phyloP scores from a whole-genome alignment of 495 filamentous ascomycete genomes.

The Penicillium desertorum region DNA sequence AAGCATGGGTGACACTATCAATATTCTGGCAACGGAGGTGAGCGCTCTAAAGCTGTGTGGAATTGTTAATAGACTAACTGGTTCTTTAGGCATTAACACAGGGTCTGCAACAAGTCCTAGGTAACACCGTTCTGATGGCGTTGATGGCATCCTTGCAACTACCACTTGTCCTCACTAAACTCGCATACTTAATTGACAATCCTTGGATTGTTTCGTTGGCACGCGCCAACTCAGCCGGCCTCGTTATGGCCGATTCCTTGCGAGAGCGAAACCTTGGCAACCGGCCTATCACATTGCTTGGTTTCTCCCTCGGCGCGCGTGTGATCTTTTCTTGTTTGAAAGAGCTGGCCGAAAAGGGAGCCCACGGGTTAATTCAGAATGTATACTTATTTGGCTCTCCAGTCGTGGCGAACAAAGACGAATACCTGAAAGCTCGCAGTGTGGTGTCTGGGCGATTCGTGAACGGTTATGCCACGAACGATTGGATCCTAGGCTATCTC shows the following conservation, averaged over 20 bases:
- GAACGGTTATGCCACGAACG: slow-evolving; percentile 90
- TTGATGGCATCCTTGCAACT: slow-evolving; percentile 94
- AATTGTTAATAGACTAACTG: slow-evolving; percentile 10
- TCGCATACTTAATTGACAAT: slow-evolving; percentile 96
- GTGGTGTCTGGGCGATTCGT: slow-evolving; percentile 89
- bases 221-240: slow-evolving; percentile 79
- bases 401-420: slow-evolving; percentile 87
- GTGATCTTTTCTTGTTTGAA: slow-evolving; percentile 91
- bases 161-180: slow-evolving; percentile 88
- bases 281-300: slow-evolving; percentile 90
- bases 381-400: slow-evolving; percentile 94
- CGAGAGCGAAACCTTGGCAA: slow-evolving; percentile 90
- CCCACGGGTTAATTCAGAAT: slow-evolving; percentile 90
- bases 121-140: slow-evolving; percentile 79
- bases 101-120: slow-evolving; percentile 92
- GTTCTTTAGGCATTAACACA: slow-evolving; percentile 77
- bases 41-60: slow-evolving; percentile 18
- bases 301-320: slow-evolving; percentile 88
- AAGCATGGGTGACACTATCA: slow-evolving; percentile 97
- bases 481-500: slow-evolving; percentile 97
- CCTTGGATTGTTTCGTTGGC: slow-evolving; percentile 95
- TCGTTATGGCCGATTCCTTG: slow-evolving; percentile 94
- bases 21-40: slow-evolving; percentile 96
- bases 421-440: slow-evolving; percentile 75
- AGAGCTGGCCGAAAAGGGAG: slow-evolving; percentile 83